Evolutionary conservation across 2,329 filamentous ascomycete species (phyloP).

Genomic region (Domatiomyces globalis): DNA sequence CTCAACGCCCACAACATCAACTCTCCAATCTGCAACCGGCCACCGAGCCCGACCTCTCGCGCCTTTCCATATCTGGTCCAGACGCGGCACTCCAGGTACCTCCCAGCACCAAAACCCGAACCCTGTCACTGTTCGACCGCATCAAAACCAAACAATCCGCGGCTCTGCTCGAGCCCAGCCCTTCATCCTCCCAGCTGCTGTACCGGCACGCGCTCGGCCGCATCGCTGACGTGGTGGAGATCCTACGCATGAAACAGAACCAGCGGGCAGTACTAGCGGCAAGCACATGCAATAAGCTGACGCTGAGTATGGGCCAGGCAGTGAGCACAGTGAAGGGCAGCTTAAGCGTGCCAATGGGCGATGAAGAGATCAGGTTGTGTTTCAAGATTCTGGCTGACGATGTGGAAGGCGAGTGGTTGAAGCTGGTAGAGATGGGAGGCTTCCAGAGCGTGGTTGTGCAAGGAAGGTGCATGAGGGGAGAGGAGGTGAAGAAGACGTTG

Average conservation of each 20-base stretch:
- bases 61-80: background rate
- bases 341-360: constrained; percentile 37
- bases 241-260: constrained; percentile 48
- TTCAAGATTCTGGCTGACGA: constrained; percentile 34
- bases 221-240: constrained; percentile 52
- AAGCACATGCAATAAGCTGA: constrained; percentile 23
- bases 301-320: constrained; percentile 51
- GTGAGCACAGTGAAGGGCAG: constrained; percentile 56
- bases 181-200: constrained; percentile 41
- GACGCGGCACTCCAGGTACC: constrained; percentile 20
- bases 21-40: constrained; percentile 3
- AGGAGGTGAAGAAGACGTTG: constrained; percentile 10
- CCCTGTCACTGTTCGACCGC: constrained; percentile 51
- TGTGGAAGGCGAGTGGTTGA: constrained; percentile 38
- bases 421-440: constrained; percentile 25
- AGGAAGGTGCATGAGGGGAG: constrained; percentile 11
- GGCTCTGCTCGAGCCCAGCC: constrained; percentile 33
- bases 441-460: constrained; percentile 14
- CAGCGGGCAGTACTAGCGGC: constrained; percentile 3
- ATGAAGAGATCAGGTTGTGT: constrained; percentile 34
- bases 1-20: background rate
- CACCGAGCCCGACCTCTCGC: background rate
- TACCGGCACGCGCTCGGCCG: constrained; percentile 53
- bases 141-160: constrained; percentile 53
- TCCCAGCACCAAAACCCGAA: constrained; percentile 29